These are phyloP conservation scores for Globisporangium polare DNA, from an alignment of 352 stramenopile genomes.

Conservation along the genomic window DNA sequence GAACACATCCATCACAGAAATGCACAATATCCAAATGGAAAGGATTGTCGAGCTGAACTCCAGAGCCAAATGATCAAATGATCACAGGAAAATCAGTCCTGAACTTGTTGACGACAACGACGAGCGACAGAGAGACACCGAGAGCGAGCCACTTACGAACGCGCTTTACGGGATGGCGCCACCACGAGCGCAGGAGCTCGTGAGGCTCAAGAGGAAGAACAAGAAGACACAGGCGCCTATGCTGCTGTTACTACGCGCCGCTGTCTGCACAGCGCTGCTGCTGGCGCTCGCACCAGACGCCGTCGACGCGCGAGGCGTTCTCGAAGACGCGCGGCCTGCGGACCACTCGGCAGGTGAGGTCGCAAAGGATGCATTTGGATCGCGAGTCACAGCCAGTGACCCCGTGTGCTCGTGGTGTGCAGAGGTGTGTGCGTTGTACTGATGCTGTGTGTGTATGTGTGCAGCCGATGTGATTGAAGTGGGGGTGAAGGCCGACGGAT, in stretches of 20 bases:
- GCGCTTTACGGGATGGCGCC: too few relatives aligned
- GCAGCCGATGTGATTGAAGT: slow-evolving; percentile 9
- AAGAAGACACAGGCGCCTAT: neutral
- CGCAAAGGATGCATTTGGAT: too few relatives aligned
- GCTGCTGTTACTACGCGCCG: too few relatives aligned
- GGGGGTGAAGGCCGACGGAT: slow-evolving; percentile 7
- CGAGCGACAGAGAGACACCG: neutral
- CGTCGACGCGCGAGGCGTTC: neutral
- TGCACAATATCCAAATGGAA: neutral
- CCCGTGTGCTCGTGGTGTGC: too few relatives aligned
- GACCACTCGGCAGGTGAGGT: neutral
- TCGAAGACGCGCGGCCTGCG: neutral
- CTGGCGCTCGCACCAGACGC: neutral
- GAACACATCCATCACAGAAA: too few relatives aligned
- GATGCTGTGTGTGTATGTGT: neutral
- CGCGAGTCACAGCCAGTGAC: too few relatives aligned
- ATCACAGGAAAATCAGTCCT: neutral
- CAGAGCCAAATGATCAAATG: neutral
- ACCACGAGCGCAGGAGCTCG: neutral
- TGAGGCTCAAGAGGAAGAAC: neutral
- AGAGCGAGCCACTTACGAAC: too few relatives aligned
- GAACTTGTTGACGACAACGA: neutral
- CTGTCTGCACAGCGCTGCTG: neutral
- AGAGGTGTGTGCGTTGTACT: neutral
- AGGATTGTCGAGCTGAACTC: neutral